Evolutionary conservation across 2,329 filamentous ascomycete species (phyloP).

Genomic region (Fusarium lateritium): DNA sequence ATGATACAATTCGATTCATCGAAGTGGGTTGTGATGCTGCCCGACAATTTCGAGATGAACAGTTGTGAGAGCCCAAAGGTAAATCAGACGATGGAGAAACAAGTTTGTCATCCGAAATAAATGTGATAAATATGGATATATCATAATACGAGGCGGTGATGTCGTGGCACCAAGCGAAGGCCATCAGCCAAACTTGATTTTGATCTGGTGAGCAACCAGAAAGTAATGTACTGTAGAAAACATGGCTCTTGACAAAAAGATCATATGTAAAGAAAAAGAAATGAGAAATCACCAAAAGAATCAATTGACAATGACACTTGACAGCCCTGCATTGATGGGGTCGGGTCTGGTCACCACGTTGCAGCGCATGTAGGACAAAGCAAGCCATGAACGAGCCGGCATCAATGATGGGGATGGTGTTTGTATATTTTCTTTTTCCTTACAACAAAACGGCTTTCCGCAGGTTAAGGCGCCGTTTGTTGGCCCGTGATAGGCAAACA

Average conservation of each 20-base stretch:
- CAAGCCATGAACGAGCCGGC: constrained; percentile 37
- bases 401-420: constrained; percentile 14
- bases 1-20: constrained; percentile 20
- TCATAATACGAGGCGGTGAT: constrained; percentile 44
- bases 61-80: constrained; percentile 29
- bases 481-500: constrained; percentile 39
- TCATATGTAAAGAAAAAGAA: constrained; percentile 1
- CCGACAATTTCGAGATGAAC: constrained; percentile 29
- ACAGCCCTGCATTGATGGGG: constrained; percentile 30
- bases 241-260: constrained; percentile 1
- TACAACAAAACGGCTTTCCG: constrained; percentile 25
- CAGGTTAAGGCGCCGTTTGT: constrained; percentile 21
- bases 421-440: constrained; percentile 25
- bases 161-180: constrained; percentile 42
- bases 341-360: constrained; percentile 33
- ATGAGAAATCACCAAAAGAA: constrained; percentile 3
- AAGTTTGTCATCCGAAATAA: not conserved
- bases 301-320: constrained; percentile 33
- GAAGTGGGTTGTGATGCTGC: constrained; percentile 18
- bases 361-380: constrained; percentile 36
- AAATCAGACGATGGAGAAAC: constrained; percentile 27
- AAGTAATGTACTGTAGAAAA: not conserved
- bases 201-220: constrained; percentile 39
- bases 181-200: constrained; percentile 32
- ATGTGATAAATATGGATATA: constrained; percentile 35